Percentiles rank a stretch among this genome's conserved stretches.
phyloP scores from a whole-genome alignment of 768 basidiomycete species.

The Chalciporus piperatus region DNA sequence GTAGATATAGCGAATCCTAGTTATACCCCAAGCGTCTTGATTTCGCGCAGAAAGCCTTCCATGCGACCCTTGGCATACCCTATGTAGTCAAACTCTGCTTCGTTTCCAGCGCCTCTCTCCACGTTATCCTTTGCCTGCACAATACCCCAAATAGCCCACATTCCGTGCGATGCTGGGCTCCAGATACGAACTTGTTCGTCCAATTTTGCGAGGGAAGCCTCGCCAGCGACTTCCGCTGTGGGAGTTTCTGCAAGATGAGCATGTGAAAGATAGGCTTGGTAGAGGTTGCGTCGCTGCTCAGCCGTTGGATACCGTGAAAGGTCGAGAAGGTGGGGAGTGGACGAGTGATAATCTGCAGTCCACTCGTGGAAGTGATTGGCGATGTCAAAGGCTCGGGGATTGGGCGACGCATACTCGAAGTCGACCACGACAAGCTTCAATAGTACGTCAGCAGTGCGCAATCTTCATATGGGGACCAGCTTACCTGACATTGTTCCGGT shows the following conservation, averaged over 20 bases:
- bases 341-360: constrained; percentile 85
- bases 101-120: constrained; percentile 45
- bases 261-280: constrained; percentile 74
- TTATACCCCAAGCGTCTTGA: constrained; percentile 43
- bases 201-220: constrained; percentile 52
- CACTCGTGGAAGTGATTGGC: constrained; percentile 98
- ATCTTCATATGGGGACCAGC: constrained; percentile 14
- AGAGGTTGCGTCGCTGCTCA: constrained; percentile 79
- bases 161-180: constrained; percentile 87
- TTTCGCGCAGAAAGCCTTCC: constrained; percentile 56
- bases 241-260: constrained; percentile 27
- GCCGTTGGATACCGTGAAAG: constrained; percentile 66
- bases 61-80: constrained; percentile 73
- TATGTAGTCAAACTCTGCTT: constrained; percentile 89
- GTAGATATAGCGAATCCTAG: neutral
- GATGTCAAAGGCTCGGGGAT: constrained; percentile 92
- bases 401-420: constrained; percentile 94
- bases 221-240: constrained; percentile 28
- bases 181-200: constrained; percentile 82
- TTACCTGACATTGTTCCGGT: constrained; percentile 76
- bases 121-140: constrained; percentile 83
- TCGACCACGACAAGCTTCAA: constrained; percentile 89
- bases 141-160: constrained; percentile 95
- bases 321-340: constrained; percentile 65
- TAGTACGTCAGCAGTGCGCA: constrained; percentile 12